phyloP scores from a whole-genome alignment of 2,329 filamentous ascomycete genomes.

The Neofusicoccum umdonicola region DNA sequence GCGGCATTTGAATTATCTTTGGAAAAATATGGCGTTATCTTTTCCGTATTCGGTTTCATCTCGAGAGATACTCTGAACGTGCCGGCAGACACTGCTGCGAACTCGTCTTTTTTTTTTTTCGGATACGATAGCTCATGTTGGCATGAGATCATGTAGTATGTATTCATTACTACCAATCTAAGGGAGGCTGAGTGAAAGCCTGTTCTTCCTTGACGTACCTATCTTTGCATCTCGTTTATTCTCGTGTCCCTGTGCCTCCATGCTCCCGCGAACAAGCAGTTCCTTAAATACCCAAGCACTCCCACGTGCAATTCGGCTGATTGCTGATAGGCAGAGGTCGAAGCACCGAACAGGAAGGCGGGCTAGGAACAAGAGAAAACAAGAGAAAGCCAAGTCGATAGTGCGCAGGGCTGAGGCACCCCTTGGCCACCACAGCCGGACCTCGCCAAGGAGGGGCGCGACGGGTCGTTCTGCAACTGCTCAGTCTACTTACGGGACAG shows the following conservation, averaged over 20 bases:
- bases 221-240: neutral
- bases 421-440: too few species aligned
- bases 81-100: neutral
- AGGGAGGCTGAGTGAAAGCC: neutral
- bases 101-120: neutral
- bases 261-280: too few species aligned
- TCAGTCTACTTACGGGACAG: too few species aligned
- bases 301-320: neutral
- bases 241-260: neutral
- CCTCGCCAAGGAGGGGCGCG: neutral
- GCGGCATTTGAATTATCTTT: neutral
- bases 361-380: neutral
- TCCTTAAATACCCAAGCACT: neutral
- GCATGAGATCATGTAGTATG: neutral
- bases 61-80: neutral
- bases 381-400: neutral
- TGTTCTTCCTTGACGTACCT: too few species aligned
- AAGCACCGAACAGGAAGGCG: too few species aligned
- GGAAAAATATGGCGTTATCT: slow-evolving; percentile 1
- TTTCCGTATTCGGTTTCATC: neutral
- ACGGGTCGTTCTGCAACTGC: too few species aligned
- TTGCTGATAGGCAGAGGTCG: neutral
- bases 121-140: slow-evolving; percentile 1
- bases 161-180: neutral
- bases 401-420: neutral